A percentile compares a stretch with the other conserved stretches of the same genome.
Conservation (phyloP, 2,329 filamentous ascomycete species). For the Periglandula ipomoeae region DNA sequence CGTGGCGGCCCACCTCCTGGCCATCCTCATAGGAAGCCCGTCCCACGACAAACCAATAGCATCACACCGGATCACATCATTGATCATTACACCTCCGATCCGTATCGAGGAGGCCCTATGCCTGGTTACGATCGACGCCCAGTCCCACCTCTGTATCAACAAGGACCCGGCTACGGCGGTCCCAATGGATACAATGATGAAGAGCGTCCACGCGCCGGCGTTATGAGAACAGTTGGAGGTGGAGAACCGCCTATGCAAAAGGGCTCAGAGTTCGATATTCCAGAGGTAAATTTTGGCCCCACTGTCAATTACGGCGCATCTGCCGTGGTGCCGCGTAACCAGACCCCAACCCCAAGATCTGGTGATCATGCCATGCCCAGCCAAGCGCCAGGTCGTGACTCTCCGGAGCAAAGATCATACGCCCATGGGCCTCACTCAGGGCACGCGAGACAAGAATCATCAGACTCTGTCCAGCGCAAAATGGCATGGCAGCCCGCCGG, state of each 20-base stretch:
- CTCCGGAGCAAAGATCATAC: constrained; percentile 18
- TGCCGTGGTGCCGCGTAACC: constrained; percentile 20
- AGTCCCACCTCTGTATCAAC: constrained; percentile 13
- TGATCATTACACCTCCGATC: constrained; percentile 26
- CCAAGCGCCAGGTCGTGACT: constrained; percentile 20
- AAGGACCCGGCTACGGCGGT: constrained; percentile 40
- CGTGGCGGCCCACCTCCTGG: constrained; percentile 16
- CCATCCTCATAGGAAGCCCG: constrained; percentile 19
- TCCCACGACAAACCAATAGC: constrained; percentile 18
- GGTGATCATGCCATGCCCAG: constrained; percentile 10
- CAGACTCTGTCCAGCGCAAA: constrained; percentile 51
- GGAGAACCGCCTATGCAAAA: constrained; percentile 19
- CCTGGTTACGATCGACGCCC: constrained; percentile 9
- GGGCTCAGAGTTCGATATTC: constrained; percentile 45
- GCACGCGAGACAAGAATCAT: constrained; percentile 38
- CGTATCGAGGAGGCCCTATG: constrained; percentile 13
- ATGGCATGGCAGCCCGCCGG: constrained; percentile 73
- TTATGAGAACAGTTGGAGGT: constrained; percentile 69
- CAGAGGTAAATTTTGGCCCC: constrained; percentile 75
- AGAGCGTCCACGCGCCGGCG: constrained; percentile 66
- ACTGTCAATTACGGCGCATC: constrained; percentile 56
- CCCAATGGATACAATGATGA: constrained; percentile 34
- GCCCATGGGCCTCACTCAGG: constrained; percentile 15
- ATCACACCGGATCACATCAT: constrained; percentile 29
- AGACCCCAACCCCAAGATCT: constrained; percentile 17